These are phyloP conservation scores for Nakazawaea ernobii DNA, from an alignment of 805 yeast genomes.

Conservation along the genomic window DNA sequence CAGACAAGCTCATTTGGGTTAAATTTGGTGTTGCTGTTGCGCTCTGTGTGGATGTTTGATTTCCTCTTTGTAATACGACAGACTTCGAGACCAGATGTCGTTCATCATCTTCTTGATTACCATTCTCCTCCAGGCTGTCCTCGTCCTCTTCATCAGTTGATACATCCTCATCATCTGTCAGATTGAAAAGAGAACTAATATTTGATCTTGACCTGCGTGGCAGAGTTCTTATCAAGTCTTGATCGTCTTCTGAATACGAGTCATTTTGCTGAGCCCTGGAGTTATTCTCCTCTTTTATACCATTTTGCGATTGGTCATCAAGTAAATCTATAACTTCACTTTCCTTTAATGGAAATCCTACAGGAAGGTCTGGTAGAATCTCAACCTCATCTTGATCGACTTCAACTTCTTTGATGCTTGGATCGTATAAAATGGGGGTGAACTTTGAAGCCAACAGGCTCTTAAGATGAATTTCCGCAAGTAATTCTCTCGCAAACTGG, in stretches of 20 bases:
- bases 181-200: no score
- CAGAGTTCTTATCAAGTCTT: not conserved
- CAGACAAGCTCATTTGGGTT: not conserved
- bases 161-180: not conserved
- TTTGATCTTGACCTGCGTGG: not conserved
- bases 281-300: not conserved
- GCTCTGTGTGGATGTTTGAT: no score
- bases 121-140: not conserved
- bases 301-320: not conserved
- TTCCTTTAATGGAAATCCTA: not conserved
- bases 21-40: not conserved
- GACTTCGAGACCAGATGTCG: not conserved
- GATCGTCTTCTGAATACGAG: not conserved
- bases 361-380: not conserved
- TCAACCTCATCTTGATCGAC: not conserved
- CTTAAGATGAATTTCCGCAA: slow-evolving; percentile 5
- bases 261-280: not conserved
- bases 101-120: no score
- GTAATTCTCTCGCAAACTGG: slow-evolving; percentile 16
- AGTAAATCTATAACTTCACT: not conserved
- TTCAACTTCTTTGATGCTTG: not conserved
- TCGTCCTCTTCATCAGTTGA: not conserved
- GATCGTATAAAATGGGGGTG: not conserved
- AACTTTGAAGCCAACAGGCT: not conserved
- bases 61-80: no score